Percentiles rank a stretch among this genome's conserved stretches.
phyloP scores from a whole-genome alignment of 805 yeast species.

The Sugiyamaella boreocaroliniensis region DNA sequence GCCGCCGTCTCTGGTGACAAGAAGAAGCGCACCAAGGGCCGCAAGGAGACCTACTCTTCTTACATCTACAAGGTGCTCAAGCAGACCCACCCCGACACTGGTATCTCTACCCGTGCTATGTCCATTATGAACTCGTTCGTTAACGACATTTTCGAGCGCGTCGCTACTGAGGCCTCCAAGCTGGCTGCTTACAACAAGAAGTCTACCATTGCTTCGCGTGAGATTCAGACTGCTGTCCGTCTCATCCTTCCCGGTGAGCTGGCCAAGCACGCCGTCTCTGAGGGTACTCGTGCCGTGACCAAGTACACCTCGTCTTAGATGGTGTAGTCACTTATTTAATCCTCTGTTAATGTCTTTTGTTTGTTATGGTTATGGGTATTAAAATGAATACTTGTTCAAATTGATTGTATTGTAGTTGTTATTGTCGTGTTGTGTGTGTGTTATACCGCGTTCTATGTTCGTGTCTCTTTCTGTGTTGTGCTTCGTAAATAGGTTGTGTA shows the following conservation, averaged over 20 bases:
- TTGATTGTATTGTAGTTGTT: constrained; percentile 3
- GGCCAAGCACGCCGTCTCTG: constrained; percentile 97
- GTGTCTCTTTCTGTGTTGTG: too few species aligned
- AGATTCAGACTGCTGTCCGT: constrained; percentile 98
- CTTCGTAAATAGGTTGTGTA: too few species aligned
- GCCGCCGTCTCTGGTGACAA: constrained; percentile 68
- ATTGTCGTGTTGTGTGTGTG: not conserved
- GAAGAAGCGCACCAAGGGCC: constrained; percentile 90
- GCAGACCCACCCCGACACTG: constrained; percentile 99
- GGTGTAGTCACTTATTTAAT: not conserved
- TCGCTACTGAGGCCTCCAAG: constrained; percentile 96
- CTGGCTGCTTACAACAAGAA: constrained; percentile 98
- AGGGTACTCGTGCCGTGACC: constrained; percentile 97
- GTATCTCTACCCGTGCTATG: constrained; percentile 98
- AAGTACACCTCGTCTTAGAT: constrained; percentile 67
- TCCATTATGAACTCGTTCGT: constrained; percentile 98
- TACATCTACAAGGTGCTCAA: constrained; percentile 97
- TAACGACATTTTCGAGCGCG: constrained; percentile 96
- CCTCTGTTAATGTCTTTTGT: constrained; percentile 3
- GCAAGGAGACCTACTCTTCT: constrained; percentile 97
- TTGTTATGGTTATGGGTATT: constrained; percentile 1
- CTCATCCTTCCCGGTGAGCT: constrained; percentile 97
- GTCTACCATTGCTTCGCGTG: constrained; percentile 96
- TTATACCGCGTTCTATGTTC: too few species aligned
- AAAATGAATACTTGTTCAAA: not conserved